Evolutionary conservation across 345 rosid genomes (phyloP), one percentile per base, ranked within the genome.

Genomic region (Noccaea bulbosa): DNA sequence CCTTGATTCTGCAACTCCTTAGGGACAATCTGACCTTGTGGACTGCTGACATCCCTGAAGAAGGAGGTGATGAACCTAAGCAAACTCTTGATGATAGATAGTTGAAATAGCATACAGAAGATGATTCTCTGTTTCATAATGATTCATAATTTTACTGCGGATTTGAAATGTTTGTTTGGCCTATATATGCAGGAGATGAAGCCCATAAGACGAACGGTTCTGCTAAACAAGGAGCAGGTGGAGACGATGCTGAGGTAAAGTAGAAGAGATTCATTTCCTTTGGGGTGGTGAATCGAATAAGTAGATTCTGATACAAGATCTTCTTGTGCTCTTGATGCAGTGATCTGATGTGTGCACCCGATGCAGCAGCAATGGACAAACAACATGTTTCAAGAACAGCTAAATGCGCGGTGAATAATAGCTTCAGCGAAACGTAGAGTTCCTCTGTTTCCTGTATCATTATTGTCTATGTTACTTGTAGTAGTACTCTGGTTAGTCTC

Each of bases 1-100:
- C 90, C 38, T 76, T 88, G 71, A 88, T 88, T 53, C 81, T 88
- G 93, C 93, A 85, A 58, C 90, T 88, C 45, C 72, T 85, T 32
- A 81, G 93, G 78, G 93, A 88, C 79, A 88, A 88, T 74, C 87
- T 88, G 63, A 83, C 88, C 67, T 74, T 88, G 61, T 88, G 93
- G 93, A 84, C 93, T 55, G 83, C 90, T 66, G 88, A 85, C 77
- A 82, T 85, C 65, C 80, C 85, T 0, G 93, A 88, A 68, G 88
- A 85, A 75, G 93, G 88, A 72, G 87, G 88, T 87, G 37, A 82
- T 47, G 14, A 37, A 43, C 71, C 35, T 70, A 43, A 11, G 43
- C 48, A 66, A 44, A 16, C 48, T 20, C 22, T 20, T 20, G 22
- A 20, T 48, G 55, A 58, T 48, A 7, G 72, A 56, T 52, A 62